Base-by-base conservation (phyloP, 176 grass and related monocot genomes). In the Paspalum vaginatum region DNA sequence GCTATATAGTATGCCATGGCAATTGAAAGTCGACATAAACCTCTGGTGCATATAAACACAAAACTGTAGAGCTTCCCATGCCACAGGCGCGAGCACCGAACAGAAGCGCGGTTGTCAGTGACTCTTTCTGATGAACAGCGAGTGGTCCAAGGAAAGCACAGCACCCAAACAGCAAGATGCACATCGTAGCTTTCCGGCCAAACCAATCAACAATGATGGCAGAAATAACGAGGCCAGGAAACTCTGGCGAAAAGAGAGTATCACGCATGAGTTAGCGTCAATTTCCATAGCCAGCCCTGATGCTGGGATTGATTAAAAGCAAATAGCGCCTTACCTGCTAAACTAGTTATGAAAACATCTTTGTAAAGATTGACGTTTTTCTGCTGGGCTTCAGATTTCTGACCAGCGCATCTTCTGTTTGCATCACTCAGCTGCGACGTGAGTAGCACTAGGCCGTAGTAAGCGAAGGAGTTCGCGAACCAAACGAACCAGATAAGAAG, bases 391-490 rank as follows among this genome's bases (percentile, higher is more conserved):
- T 48, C 25, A 83, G 53, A 65, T 78, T 22, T 72, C 55, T 48
- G 38, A 59, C 53, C 86, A 78, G 75, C 82, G n/a, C 89, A 97
- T 22, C 66, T 81, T 78, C 71, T 74, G 68, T 87, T 87, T 37
- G 66, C 80, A 81, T 83, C 72, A 44, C 54, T 90, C 27, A 97
- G 63, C 54, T 94, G 84, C 4, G 94, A 68, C 9, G 91, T 88
- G 21, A 97, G 76, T 84, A 97, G 84, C 53, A 94, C 86, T 45
- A 97, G 25, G 20, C 94, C 94, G 57, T 94, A 97, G 76, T 97
- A 97, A 69, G 82, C 89, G 57, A 97, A 97, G n/a, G 94, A 88
- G 84, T 94, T 94, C 53, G 91, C 89, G 6, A 72, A 97, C 84
- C 80, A 97, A 83, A 79, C 82, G 41, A 94, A 87, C 94, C 94